Base-by-base conservation (phyloP, 805 yeast genomes). In the Candida pseudofarinosa region DNA sequence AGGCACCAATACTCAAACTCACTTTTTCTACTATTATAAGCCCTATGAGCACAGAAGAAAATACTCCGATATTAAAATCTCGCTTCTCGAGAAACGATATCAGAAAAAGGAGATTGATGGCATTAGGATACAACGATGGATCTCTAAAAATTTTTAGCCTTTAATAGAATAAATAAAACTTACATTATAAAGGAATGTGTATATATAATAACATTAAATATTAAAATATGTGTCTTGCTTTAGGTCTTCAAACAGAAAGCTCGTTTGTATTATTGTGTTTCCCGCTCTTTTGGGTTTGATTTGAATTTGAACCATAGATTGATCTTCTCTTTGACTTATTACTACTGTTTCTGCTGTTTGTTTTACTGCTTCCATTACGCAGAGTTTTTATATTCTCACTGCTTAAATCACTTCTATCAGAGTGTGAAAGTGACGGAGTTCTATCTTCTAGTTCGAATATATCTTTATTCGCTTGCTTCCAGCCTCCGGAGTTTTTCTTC, bases 121-220 rank as follows among this genome's bases (percentile, higher is more conserved):
- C 78, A 4, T 68, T 71, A 1, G 85, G 79, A 0, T 79, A 74
- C 37, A 77, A 74, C 39, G 83, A 80, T 47, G 83, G 84, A 2
- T 63, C 79, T 2, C 63, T 80, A 2, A 18, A 23, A 18, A 28
- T 44, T 18, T 19, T 28, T 23, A 18, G 37, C 10, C 16, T 34
- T 14, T 19, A 17, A 35, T 23, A 28, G 12, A 39, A 37, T 14
- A 37, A 16, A 17, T 16, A 40, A 19, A 26, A 35, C 8, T 26
- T 35, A 10, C 8, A 3, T 18, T 4, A 37, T 16, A 8, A n/a
- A 40, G 17, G 19, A 33, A 17, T 20, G 3, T 28, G 17, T 40
- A 23, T 26, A 33, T 33, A 12, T 17, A 6, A n/a, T 35, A 17
- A 35, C 28, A 10, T 38, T 26, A 23, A 23, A 34, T 34, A 6